A percentile compares a stretch with the other conserved stretches of the same genome.
These are phyloP conservation scores for Grigorovia yakushimaensis DNA, from an alignment of 805 yeast species.

Conservation along the genomic window DNA sequence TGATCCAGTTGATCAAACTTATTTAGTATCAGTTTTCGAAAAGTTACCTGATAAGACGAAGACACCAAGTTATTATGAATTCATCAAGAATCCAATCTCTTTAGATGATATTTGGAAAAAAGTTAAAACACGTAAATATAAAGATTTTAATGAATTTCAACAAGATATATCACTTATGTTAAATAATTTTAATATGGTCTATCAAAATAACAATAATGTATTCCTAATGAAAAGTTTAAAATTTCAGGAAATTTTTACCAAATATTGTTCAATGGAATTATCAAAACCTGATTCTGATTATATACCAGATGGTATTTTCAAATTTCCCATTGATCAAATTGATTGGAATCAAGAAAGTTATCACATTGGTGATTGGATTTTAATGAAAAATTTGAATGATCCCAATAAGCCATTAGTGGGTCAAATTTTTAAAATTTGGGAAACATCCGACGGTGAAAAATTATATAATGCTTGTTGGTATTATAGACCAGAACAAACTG, in stretches of 20 bases:
- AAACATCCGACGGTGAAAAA: slow-evolving; percentile 63
- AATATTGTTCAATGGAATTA: slow-evolving; percentile 56
- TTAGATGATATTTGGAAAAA: slow-evolving; percentile 69
- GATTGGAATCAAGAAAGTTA: slow-evolving; percentile 63
- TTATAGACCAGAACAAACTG: slow-evolving; percentile 95
- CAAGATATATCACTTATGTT: slow-evolving; percentile 69
- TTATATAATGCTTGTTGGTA: slow-evolving; percentile 97
- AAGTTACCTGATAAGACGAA: slow-evolving; percentile 55
- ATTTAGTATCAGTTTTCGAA: slow-evolving; percentile 61
- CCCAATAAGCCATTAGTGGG: slow-evolving; percentile 84
- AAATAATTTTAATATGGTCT: slow-evolving; percentile 59
- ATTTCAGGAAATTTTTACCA: slow-evolving; percentile 53
- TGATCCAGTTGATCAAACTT: slow-evolving; percentile 39
- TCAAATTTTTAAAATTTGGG: slow-evolving; percentile 90
- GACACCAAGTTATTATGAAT: slow-evolving; percentile 36
- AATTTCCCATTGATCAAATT: slow-evolving; percentile 73
- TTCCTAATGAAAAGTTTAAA: slow-evolving; percentile 47
- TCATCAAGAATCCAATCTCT: slow-evolving; percentile 51
- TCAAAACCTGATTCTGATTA: slow-evolving; percentile 75
- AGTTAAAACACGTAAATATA: slow-evolving; percentile 77
- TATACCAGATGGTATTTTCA: slow-evolving; percentile 47
- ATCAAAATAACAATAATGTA: slow-evolving; percentile 47
- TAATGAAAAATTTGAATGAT: slow-evolving; percentile 80
- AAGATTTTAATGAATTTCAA: slow-evolving; percentile 64
- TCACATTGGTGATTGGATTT: slow-evolving; percentile 91